A percentile compares a stretch with the other conserved stretches of the same genome.
phyloP scores from a whole-genome alignment of 2,329 filamentous ascomycete genomes.

The Myriosclerotinia scirpicola region DNA sequence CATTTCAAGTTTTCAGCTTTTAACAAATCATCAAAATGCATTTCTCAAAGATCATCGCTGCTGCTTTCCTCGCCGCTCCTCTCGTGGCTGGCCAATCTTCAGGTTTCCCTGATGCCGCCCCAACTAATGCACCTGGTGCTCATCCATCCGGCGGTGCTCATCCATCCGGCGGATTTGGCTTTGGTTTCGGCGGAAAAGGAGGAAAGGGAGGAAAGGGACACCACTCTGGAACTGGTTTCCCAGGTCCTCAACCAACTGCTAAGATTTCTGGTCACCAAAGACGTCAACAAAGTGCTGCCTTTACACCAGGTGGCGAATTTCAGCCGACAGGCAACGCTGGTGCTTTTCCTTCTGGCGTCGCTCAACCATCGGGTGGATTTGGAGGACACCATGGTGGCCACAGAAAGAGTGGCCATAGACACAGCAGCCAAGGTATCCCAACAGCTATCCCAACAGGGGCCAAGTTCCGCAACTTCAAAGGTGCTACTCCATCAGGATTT shows the following conservation, averaged over 20 bases:
- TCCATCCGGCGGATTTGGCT: not conserved
- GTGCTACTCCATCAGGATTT: not conserved
- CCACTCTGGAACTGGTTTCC: not conserved
- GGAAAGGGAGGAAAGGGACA: constrained; percentile 1
- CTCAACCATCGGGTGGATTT: not conserved
- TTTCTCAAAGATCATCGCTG: constrained; percentile 16
- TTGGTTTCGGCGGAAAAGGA: not conserved
- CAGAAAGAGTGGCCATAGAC: not conserved
- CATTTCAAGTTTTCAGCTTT: not conserved
- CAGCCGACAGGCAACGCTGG: not conserved
- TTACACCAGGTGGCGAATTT: not conserved
- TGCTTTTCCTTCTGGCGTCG: not conserved
- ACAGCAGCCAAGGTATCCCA: too few relatives aligned
- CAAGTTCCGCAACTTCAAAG: constrained; percentile 4
- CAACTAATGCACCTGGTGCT: not conserved
- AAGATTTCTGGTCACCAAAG: constrained; percentile 14
- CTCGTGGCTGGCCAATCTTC: constrained; percentile 8
- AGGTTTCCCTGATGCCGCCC: not conserved
- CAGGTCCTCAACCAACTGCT: not conserved
- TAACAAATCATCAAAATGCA: constrained; percentile 14
- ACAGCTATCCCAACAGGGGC: not conserved
- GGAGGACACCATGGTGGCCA: not conserved
- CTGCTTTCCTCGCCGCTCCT: constrained; percentile 16
- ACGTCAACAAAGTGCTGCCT: constrained; percentile 10
- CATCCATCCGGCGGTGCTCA: not conserved